These are phyloP conservation scores for Kwoniella pini DNA, from an alignment of 768 basidiomycete species.

Conservation along the genomic window DNA sequence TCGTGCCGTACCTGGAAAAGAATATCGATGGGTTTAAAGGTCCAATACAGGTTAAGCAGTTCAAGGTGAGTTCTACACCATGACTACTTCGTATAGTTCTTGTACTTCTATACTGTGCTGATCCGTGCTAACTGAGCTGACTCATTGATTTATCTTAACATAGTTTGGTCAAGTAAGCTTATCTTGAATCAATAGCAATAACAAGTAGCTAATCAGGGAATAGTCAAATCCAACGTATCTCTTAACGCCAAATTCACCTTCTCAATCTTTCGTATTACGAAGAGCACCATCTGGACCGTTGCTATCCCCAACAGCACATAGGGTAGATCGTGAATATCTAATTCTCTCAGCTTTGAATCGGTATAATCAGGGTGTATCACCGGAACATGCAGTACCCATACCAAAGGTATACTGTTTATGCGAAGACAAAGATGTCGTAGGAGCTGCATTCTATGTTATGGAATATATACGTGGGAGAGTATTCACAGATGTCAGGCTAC, in stretches of 20 bases:
- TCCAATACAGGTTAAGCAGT: slow-evolving; percentile 83
- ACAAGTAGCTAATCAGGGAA: neutral
- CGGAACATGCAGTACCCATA: slow-evolving; percentile 65
- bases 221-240: slow-evolving; percentile 98
- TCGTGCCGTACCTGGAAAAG: slow-evolving; percentile 60
- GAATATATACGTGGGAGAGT: slow-evolving; percentile 91
- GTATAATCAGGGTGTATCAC: slow-evolving; percentile 64
- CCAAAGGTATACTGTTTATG: slow-evolving; percentile 83
- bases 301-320: slow-evolving; percentile 87
- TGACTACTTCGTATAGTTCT: no score
- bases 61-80: slow-evolving; percentile 66
- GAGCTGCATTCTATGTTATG: slow-evolving; percentile 95
- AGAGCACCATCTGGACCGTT: slow-evolving; percentile 89
- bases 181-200: neutral
- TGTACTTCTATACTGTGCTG: no score
- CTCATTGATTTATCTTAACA: neutral
- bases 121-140: no score
- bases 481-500: slow-evolving; percentile 81
- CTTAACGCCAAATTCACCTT: slow-evolving; percentile 68
- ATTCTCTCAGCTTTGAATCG: slow-evolving; percentile 74
- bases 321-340: slow-evolving; percentile 88
- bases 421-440: slow-evolving; percentile 72
- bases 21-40: slow-evolving; percentile 62
- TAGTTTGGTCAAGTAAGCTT: slow-evolving; percentile 81
- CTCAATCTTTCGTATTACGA: slow-evolving; percentile 77